Evolutionary conservation across 2,329 filamentous ascomycete species (phyloP), one percentile per base, ranked within the genome.

Genomic region (Aspergillus fijiensis): DNA sequence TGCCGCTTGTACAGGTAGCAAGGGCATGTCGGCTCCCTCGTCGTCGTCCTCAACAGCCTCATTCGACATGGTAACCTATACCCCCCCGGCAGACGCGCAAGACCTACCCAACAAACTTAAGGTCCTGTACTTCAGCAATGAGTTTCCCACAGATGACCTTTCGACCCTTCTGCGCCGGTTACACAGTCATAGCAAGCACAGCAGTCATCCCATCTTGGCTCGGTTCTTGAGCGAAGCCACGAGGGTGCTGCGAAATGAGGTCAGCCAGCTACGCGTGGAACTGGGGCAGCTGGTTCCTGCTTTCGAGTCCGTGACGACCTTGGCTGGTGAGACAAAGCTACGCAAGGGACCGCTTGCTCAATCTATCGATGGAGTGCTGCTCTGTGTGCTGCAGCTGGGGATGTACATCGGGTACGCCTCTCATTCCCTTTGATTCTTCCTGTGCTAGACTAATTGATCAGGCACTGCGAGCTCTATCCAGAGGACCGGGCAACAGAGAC

Each of bases 81-180:
- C 39, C 4, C 39, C 39, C 5, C 39, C 39, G 9, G 39, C 39
- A n/a, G 33, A 35, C 12, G 33, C 33, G 4, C 33, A 35, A 3
- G 33, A 35, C 33, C 33, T 35, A 16, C 33, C 27, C 27, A 29
- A 12, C 33, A 35, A 12, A 5, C 14, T 35, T 16, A 35, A 16
- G 12, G 10, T 10, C 33, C 33, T 71, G n/a, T 81, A 76, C 65
- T 82, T 82, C 67, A 74, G 76, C 63, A 80, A 82, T 59, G 80
- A 82, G 61, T 80, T 83, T 55, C 80, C 81, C 0, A 72, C 69
- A n/a, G 80, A 81, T 39, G 76, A 82, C 60, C 63, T 81, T 10
- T 60, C 71, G 25, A 65, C 74, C 25, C 62, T 82, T 0, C 70
- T 79, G 49, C 79, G 80, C 9, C 65, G 70, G 4, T 66, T 83